Percentiles rank a stretch among this genome's conserved stretches.
Evolutionary conservation across 2,329 filamentous ascomycete genomes (phyloP).

Genomic region (Trichoderma breve): DNA sequence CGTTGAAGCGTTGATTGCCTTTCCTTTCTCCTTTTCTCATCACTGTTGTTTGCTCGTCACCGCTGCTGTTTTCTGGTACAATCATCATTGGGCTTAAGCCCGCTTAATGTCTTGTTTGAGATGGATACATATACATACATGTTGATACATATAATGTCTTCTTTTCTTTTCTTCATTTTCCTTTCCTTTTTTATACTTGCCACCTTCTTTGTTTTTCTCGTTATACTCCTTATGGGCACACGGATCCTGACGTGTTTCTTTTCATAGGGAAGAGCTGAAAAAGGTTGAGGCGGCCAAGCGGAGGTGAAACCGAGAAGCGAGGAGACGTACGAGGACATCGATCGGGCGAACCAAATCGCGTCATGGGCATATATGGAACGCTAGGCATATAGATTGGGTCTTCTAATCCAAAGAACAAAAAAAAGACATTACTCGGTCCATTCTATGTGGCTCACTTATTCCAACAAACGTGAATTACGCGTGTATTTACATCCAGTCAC

Average conservation of each 20-base stretch:
- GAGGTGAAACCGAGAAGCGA: constrained; percentile 41
- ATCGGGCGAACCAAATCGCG: background rate
- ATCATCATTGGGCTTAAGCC: background rate
- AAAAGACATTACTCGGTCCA: constrained; percentile 7
- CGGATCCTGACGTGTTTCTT: constrained; percentile 21
- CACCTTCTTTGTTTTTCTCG: background rate
- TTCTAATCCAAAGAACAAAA: constrained; percentile 14
- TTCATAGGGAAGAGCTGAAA: constrained; percentile 78
- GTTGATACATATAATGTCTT: background rate
- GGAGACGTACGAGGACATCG: constrained; percentile 22
- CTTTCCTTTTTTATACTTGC: background rate
- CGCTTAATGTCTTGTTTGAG: background rate
- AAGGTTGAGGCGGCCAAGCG: constrained; percentile 81
- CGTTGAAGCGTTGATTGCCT: background rate
- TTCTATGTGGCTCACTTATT: background rate
- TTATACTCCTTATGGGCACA: constrained; percentile 10
- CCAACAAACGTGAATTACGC: background rate
- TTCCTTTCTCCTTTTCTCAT: background rate
- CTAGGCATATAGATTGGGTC: constrained; percentile 14
- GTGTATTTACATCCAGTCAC: background rate
- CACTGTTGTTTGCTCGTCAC: background rate
- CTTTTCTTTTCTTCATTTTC: background rate
- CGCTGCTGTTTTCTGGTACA: background rate
- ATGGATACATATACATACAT: background rate
- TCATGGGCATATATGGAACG: constrained; percentile 5